Evolutionary conservation across 108 stramenopile genomes (phyloP), one percentile per base, ranked within the genome.

Genomic region (Cylindrotheca fusiformis): DNA sequence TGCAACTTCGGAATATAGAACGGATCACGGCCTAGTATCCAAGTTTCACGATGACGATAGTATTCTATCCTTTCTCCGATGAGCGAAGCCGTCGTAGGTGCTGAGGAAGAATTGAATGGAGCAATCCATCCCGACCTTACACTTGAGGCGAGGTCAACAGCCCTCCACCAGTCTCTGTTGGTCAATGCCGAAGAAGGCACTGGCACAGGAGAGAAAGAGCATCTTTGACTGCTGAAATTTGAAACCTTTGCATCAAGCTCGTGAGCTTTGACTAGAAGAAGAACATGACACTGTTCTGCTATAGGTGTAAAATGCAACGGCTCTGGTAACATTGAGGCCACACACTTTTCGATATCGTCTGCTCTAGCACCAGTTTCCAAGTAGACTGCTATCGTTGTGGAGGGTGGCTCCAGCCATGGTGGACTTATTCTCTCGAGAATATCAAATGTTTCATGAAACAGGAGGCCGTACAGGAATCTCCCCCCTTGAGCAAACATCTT

Each of bases 61-160:
- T 33, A 52, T 33, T 52, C 63, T 33, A 52, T 30, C 31, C 50
- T 18, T 63, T 63, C 50, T 10, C 50, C 31, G 3, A 47, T 18
- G 18, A 52, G 24, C 10, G 55, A 56, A 32, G 28, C 2, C 2
- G 21, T 52, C 24, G 52, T 25, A 24, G 23, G 2, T 21, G 57
- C 19, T 36, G 19, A 22, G n/a, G n/a, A n/a, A n/a, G n/a, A n/a
- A n/a, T n/a, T n/a, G n/a, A n/a, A n/a, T n/a, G n/a, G n/a, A n/a
- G n/a, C n/a, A 19, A 58, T 58, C 57, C 57, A 58, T 4, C 57
- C 57, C 2, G 33, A 3, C 21, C 57, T 5, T 6, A 36, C 57
- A 19, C 2, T 2, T 6, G 57, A 32, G 4, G 57, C 36, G n/a
- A 44, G 36, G 10, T 58, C 32, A 14, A 58, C 33, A 3, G 22